phyloP scores from a whole-genome alignment of 78 protist species.

The Planoprotostelium fungivorum region DNA sequence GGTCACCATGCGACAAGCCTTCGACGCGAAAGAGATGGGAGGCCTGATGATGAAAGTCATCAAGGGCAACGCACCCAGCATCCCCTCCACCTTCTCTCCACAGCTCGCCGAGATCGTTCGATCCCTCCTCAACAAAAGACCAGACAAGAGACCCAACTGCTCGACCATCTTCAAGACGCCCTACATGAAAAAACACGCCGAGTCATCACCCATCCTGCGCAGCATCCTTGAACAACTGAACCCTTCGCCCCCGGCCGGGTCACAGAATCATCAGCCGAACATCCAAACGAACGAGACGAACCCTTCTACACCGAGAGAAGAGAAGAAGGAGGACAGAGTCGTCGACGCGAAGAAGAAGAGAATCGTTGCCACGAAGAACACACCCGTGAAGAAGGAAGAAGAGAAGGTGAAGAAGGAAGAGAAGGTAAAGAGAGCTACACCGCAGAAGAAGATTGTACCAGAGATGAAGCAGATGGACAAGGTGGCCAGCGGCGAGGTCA shows the following conservation, averaged over 20 bases:
- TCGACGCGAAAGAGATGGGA: slow-evolving; percentile 63
- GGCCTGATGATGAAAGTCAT: slow-evolving; percentile 44
- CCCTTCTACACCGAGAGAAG: not conserved
- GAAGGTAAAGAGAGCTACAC: not conserved
- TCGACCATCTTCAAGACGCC: not conserved
- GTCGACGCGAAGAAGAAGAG: not conserved
- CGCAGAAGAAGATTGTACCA: not conserved
- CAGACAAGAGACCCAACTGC: not conserved
- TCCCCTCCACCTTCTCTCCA: slow-evolving; percentile 3
- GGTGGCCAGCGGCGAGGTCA: not conserved
- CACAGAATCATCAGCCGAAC: too few species aligned
- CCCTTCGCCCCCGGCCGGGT: not conserved
- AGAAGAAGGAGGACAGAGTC: not conserved
- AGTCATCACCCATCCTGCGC: not conserved
- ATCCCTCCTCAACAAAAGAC: not conserved
- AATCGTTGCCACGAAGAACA: not conserved
- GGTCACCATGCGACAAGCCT: slow-evolving; percentile 64
- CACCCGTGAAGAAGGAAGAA: not conserved
- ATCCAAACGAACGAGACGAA: not conserved
- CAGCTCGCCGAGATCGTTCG: not conserved
- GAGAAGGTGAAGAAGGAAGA: not conserved
- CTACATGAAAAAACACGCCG: not conserved
- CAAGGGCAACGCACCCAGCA: slow-evolving; percentile 33
- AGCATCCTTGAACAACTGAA: not conserved
- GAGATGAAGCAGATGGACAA: not conserved